Evolutionary conservation across 2,329 filamentous ascomycete species (phyloP), one percentile per base, ranked within the genome.

Genomic region (Emmonsia crescens): DNA sequence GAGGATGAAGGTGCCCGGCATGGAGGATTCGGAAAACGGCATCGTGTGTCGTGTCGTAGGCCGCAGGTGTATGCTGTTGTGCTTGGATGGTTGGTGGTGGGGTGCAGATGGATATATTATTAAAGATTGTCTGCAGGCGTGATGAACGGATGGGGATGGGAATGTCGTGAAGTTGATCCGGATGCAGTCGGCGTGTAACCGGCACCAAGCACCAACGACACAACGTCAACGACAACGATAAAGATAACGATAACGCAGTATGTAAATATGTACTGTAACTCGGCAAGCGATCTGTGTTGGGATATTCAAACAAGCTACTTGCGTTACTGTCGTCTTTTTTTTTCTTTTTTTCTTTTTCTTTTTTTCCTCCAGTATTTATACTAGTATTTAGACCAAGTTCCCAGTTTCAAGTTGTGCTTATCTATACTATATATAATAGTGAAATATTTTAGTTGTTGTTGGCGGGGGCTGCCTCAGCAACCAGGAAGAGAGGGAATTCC

Each of bases 1-100:
- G 46, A 74, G 67, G 61, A 74, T 71, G 63, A 75, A 68, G 38
- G 72, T 66, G n/a, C 64, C 66, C 4, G 64, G 46, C 61, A 65
- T 64, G 27, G 63, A 56, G 44, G 61, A 61, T 42, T 61, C 61
- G 31, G 54, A 46, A 49, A 61, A 33, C 1, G 60, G 56, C 60
- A 64, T 62, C 29, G 27, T 59, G 24, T 36, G 24, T 24, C 19
- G 58, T 21, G 31, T 24, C 21, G 21, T 9, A 12, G 10, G 21
- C 24, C 21, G 46, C 21, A n/a, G 14, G 27, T 2, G 27, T n/a
- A 31, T 33, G 8, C 29, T 19, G 14, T 19, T 31, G 16, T 33
- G 27, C 19, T 16, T 3, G 27, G 49, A 19, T 52, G 27, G 49
- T 31, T 16, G 49, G 27, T 52, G 2, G 21, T 29, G 24, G 48